Evolutionary conservation across 805 yeast species (phyloP).

Genomic region (Yarrowia yakushimensis): DNA sequence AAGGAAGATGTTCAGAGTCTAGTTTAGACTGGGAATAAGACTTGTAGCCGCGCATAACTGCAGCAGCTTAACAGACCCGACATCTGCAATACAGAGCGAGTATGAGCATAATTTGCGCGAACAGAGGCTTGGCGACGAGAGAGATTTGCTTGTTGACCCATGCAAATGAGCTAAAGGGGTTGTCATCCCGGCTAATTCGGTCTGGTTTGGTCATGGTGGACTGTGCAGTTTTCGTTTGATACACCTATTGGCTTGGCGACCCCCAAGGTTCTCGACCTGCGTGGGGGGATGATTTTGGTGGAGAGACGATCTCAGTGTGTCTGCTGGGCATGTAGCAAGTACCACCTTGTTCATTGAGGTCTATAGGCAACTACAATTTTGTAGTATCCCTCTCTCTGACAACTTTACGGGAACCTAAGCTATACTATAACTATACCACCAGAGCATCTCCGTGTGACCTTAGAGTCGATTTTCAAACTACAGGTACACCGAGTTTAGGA

Average conservation of each 20-base stretch:
- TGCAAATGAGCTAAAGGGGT: too few species aligned
- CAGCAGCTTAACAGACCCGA: not conserved
- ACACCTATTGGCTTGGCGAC: conserved; percentile 21
- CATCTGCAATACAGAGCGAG: not conserved
- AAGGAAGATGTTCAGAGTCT: not conserved
- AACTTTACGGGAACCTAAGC: too few species aligned
- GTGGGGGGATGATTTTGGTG: not conserved
- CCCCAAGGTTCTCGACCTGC: conserved; percentile 12
- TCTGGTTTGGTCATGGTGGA: too few species aligned
- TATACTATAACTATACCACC: too few species aligned
- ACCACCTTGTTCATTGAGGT: too few species aligned
- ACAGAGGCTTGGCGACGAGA: not conserved
- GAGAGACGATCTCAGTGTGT: not conserved
- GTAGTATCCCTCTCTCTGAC: too few species aligned
- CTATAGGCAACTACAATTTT: too few species aligned
- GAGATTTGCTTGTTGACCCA: not conserved
- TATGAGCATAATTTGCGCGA: not conserved
- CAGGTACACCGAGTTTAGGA: too few species aligned
- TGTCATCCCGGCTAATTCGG: too few species aligned
- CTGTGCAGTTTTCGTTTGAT: not conserved
- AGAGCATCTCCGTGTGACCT: too few species aligned
- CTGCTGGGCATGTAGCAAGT: not conserved
- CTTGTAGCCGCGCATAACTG: not conserved
- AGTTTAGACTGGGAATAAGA: not conserved
- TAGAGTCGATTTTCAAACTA: too few species aligned